phyloP scores from a whole-genome alignment of 805 yeast genomes.

The Kockiozyma suomiensis region DNA sequence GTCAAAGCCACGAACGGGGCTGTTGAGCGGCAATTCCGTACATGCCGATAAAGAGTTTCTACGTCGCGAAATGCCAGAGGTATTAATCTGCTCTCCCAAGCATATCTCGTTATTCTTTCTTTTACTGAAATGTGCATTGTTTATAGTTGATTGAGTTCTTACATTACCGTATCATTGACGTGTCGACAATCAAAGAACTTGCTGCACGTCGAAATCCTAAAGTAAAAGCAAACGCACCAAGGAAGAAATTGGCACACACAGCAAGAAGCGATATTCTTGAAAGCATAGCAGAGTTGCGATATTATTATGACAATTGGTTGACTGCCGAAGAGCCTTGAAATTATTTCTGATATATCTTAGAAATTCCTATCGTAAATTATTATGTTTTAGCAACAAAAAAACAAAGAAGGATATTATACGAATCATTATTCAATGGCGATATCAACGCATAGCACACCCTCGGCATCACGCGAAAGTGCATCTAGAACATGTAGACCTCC shows the following conservation, averaged over 20 bases:
- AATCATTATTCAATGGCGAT: neutral
- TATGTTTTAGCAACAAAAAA: too few relatives aligned
- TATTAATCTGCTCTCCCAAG: slow-evolving; percentile 42
- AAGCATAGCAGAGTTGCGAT: slow-evolving; percentile 78
- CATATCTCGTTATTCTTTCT: too few relatives aligned
- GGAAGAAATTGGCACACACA: slow-evolving; percentile 74
- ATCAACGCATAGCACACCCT: slow-evolving; percentile 18
- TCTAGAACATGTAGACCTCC: slow-evolving; percentile 7
- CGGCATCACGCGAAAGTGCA: neutral
- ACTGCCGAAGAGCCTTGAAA: neutral
- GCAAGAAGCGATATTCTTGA: slow-evolving; percentile 88
- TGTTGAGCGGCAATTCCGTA: slow-evolving; percentile 88
- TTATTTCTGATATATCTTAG: too few relatives aligned
- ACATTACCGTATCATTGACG: slow-evolving; percentile 85
- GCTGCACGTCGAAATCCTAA: slow-evolving; percentile 74
- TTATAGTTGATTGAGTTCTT: slow-evolving; percentile 51
- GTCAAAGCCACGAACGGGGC: slow-evolving; percentile 57
- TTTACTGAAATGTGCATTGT: too few relatives aligned
- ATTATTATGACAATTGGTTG: slow-evolving; percentile 70
- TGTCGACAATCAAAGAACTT: slow-evolving; percentile 80
- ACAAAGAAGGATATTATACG: too few relatives aligned
- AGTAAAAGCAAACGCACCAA: slow-evolving; percentile 59
- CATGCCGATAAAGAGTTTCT: slow-evolving; percentile 90
- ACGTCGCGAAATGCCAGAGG: slow-evolving; percentile 78
- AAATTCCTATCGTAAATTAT: too few relatives aligned